Conservation (phyloP, 1,139 yeast species). For the Suhomyces terraborum region DNA sequence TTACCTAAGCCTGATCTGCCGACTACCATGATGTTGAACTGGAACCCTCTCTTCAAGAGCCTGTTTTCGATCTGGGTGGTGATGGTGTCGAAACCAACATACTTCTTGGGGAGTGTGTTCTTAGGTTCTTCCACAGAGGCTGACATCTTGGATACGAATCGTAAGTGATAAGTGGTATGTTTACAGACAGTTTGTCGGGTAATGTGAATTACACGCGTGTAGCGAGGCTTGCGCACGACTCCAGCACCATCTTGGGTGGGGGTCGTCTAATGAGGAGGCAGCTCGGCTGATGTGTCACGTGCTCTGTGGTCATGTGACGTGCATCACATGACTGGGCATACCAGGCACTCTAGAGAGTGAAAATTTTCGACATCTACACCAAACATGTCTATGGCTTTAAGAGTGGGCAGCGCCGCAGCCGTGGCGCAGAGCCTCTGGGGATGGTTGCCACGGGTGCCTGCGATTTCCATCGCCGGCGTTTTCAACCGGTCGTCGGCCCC, state of each 20-base stretch:
- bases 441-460: constrained; percentile 29
- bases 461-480: constrained; percentile 18
- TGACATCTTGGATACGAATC: constrained; percentile 18
- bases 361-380: constrained; percentile 6
- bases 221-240: constrained; percentile 6
- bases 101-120: constrained; percentile 44
- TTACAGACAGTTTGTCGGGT: constrained; percentile 14
- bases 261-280: not conserved
- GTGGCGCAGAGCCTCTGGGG: constrained; percentile 20
- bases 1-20: constrained; percentile 96
- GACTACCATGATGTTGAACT: constrained; percentile 90
- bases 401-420: constrained; percentile 19
- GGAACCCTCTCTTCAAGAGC: constrained; percentile 88
- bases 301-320: constrained; percentile 4
- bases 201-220: constrained; percentile 13
- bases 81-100: constrained; percentile 96
- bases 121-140: constrained; percentile 19
- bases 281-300: constrained; percentile 1
- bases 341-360: not conserved
- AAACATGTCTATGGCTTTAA: constrained; percentile 29
- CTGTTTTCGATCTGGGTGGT: constrained; percentile 94
- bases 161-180: constrained; percentile 6
- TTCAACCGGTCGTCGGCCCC: constrained; percentile 5
- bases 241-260: not conserved
- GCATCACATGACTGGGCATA: not conserved